Conservation (phyloP, 208 protist genomes). For the Acanthamoeba healyi region DNA sequence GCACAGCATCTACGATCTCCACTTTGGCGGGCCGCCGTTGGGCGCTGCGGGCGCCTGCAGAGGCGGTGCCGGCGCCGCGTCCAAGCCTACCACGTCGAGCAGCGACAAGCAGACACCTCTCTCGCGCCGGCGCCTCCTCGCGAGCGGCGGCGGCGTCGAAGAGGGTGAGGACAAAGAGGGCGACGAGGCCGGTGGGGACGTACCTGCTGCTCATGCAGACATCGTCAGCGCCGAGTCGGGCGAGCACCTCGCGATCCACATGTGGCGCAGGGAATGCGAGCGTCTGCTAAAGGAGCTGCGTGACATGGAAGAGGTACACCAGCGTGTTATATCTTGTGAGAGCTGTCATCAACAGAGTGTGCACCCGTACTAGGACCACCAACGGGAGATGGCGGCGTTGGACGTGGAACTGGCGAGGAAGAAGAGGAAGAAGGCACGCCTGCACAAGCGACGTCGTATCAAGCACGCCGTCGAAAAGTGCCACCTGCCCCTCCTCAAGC, state of each 20-base stretch:
- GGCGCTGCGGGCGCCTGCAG: neutral
- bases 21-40: constrained; percentile 23
- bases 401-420: constrained; percentile 27
- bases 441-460: neutral
- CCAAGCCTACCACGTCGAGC: neutral
- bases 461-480: constrained; percentile 36
- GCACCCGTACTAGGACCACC: constrained; percentile 6
- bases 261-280: constrained; percentile 6
- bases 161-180: neutral
- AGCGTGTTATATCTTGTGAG: no score
- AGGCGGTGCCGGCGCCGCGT: no score
- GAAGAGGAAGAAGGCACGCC: neutral
- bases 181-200: no score
- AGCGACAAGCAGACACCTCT: no score
- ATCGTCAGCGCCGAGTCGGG: neutral
- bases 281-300: constrained; percentile 4
- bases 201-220: no score
- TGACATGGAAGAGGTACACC: constrained; percentile 28
- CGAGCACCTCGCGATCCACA: neutral
- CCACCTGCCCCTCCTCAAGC: neutral
- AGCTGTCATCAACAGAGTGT: no score
- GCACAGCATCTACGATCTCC: constrained; percentile 30
- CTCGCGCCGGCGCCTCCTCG: no score
- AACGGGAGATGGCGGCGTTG: neutral
- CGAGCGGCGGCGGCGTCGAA: no score